Percentiles rank a stretch among this genome's conserved stretches.
These are phyloP conservation scores for Lipomyces starkeyi DNA, from an alignment of 805 yeast species.

Conservation along the genomic window DNA sequence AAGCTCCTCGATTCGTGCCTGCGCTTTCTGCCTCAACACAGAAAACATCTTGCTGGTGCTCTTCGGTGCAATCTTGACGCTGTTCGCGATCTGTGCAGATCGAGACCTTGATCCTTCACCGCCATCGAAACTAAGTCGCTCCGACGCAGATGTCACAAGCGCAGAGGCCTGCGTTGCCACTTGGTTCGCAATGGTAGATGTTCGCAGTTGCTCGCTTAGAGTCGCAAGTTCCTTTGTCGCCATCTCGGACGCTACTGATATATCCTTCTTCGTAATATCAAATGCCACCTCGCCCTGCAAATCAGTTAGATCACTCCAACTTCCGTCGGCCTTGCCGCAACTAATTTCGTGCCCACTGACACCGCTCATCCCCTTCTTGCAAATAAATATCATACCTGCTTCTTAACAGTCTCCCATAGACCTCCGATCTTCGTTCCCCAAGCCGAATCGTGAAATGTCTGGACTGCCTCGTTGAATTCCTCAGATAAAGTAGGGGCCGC, in stretches of 20 bases:
- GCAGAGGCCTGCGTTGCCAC: conserved; percentile 20
- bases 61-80: conserved; percentile 29
- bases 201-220: conserved; percentile 28
- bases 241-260: conserved; percentile 39
- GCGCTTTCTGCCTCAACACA: conserved; percentile 55
- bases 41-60: conserved; percentile 42
- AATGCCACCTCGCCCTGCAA: conserved; percentile 40
- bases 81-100: conserved; percentile 13
- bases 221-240: conserved; percentile 31
- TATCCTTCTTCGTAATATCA: conserved; percentile 42
- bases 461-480: conserved; percentile 35
- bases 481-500: conserved; percentile 25
- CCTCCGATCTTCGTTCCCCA: conserved; percentile 41
- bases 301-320: not conserved
- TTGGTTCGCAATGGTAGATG: conserved; percentile 33
- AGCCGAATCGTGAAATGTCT: conserved; percentile 28
- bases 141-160: conserved; percentile 10
- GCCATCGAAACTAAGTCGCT: conserved; percentile 24
- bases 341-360: not conserved
- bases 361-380: not conserved
- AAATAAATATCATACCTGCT: conserved; percentile 37
- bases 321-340: not conserved
- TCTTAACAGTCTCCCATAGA: conserved; percentile 43
- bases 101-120: conserved; percentile 12
- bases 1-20: conserved; percentile 68